phyloP scores from a whole-genome alignment of 192 early-diverging fungal genomes.

The Rhizoclosmatium sp. region DNA sequence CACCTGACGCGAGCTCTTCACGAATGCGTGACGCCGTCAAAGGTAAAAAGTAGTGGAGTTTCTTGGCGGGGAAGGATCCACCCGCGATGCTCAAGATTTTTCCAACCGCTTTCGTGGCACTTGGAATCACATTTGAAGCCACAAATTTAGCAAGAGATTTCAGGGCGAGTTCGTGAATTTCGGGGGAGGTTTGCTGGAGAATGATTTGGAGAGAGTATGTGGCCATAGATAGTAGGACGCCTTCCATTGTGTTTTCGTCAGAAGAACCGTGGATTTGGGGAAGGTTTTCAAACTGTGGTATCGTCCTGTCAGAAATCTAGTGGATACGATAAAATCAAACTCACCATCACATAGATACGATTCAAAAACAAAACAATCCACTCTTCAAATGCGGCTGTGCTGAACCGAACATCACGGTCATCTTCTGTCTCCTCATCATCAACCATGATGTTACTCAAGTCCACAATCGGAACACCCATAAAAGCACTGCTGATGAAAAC shows the following conservation, averaged over 20 bases:
- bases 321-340: slow-evolving; percentile 32
- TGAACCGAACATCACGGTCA: slow-evolving; percentile 70
- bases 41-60: slow-evolving; percentile 65
- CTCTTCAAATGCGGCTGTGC: slow-evolving; percentile 85
- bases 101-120: slow-evolving; percentile 74
- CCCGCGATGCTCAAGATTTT: slow-evolving; percentile 54
- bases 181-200: slow-evolving; percentile 72
- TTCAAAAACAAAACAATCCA: slow-evolving; percentile 87
- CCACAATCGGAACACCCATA: slow-evolving; percentile 70
- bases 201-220: slow-evolving; percentile 43
- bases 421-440: slow-evolving; percentile 53
- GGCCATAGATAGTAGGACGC: slow-evolving; percentile 3
- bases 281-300: slow-evolving; percentile 74
- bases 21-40: slow-evolving; percentile 64
- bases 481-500: slow-evolving; percentile 73
- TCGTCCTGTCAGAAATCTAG: neutral
- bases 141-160: slow-evolving; percentile 68
- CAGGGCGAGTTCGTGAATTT: slow-evolving; percentile 69
- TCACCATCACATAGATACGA: slow-evolving; percentile 77
- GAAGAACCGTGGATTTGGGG: slow-evolving; percentile 64
- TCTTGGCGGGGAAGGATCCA: slow-evolving; percentile 49
- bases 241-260: slow-evolving; percentile 24
- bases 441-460: slow-evolving; percentile 46
- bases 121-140: slow-evolving; percentile 65
- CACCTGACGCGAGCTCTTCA: slow-evolving; percentile 71